These are phyloP conservation scores for Pholiota adiposa DNA, from an alignment of 1,284 basidiomycete genomes.

Conservation along the genomic window DNA sequence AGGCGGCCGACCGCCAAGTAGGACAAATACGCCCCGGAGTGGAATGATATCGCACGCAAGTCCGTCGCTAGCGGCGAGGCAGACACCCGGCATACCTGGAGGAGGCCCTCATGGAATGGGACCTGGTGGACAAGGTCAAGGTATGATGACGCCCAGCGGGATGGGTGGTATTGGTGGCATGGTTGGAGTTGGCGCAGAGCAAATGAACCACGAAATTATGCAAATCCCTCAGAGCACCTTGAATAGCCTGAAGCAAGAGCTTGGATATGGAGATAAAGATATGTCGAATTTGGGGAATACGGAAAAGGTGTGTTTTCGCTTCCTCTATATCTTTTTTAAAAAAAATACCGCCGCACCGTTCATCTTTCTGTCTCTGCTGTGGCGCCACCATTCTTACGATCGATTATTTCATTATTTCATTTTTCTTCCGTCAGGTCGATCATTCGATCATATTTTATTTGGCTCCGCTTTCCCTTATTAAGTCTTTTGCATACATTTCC, in stretches of 20 bases:
- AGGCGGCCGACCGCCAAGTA: slow-evolving; percentile 55
- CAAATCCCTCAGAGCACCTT: slow-evolving; percentile 32
- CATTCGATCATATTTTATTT: slow-evolving; percentile 9
- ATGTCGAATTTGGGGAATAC: slow-evolving; percentile 41
- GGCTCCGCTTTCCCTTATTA: neutral
- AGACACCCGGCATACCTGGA: slow-evolving; percentile 42
- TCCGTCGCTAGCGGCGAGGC: slow-evolving; percentile 55
- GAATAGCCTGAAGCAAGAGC: slow-evolving; percentile 45
- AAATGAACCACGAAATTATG: slow-evolving; percentile 25
- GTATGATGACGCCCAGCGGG: slow-evolving; percentile 12
- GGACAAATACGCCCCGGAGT: slow-evolving; percentile 55
- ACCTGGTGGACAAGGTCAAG: slow-evolving; percentile 8
- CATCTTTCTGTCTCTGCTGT: neutral
- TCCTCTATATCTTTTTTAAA: too few relatives aligned
- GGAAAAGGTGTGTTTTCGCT: slow-evolving; percentile 62
- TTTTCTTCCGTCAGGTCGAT: slow-evolving; percentile 4
- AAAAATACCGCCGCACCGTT: too few relatives aligned
- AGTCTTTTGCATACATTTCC: slow-evolving; percentile 14
- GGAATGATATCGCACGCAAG: slow-evolving; percentile 52
- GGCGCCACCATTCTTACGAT: slow-evolving; percentile 8
- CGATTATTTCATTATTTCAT: slow-evolving; percentile 3
- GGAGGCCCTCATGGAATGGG: slow-evolving; percentile 9
- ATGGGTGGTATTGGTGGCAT: slow-evolving; percentile 13
- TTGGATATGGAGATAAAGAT: slow-evolving; percentile 56
- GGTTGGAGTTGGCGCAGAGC: slow-evolving; percentile 10